phyloP scores from a whole-genome alignment of 140 eudicot genomes.

The Bidens hawaiensis region DNA sequence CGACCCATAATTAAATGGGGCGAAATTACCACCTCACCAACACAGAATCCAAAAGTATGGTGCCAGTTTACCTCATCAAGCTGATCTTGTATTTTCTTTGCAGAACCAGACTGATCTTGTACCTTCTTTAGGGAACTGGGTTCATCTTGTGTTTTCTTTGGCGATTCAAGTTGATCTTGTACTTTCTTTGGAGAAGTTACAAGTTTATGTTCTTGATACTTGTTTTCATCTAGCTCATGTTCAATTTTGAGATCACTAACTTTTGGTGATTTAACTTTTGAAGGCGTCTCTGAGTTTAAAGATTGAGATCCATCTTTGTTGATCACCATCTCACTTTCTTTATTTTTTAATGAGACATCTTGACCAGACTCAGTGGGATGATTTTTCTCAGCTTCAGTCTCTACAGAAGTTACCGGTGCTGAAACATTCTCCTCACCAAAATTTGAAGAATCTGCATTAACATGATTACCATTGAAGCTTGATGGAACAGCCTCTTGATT shows the following conservation, averaged over 20 bases:
- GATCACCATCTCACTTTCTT: constrained; percentile 26
- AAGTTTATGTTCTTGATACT: constrained; percentile 39
- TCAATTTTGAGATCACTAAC: constrained; percentile 36
- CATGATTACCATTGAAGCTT: constrained; percentile 34
- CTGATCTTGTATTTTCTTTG: constrained; percentile 44
- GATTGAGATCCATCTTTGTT: constrained; percentile 44
- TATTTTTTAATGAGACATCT: constrained; percentile 40
- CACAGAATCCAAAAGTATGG: constrained; percentile 7
- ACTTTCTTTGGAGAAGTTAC: constrained; percentile 45
- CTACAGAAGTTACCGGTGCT: constrained; percentile 28
- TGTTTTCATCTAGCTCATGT: constrained; percentile 34
- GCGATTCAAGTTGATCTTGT: constrained; percentile 53
- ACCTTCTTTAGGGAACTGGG: constrained; percentile 46
- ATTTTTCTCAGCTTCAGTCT: constrained; percentile 34
- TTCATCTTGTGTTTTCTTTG: constrained; percentile 37
- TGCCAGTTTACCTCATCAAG: constrained; percentile 78
- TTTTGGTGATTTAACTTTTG: constrained; percentile 26
- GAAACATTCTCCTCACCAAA: constrained; percentile 31
- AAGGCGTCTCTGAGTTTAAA: constrained; percentile 37
- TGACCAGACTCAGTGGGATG: constrained; percentile 41
- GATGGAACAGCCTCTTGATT: constrained; percentile 29
- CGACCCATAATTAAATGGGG: neutral
- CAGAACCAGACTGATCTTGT: constrained; percentile 49
- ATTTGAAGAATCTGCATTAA: constrained; percentile 27
- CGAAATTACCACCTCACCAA: neutral